Conservation (phyloP, 192 early-diverging fungal genomes). For the Dissophora ornata region DNA sequence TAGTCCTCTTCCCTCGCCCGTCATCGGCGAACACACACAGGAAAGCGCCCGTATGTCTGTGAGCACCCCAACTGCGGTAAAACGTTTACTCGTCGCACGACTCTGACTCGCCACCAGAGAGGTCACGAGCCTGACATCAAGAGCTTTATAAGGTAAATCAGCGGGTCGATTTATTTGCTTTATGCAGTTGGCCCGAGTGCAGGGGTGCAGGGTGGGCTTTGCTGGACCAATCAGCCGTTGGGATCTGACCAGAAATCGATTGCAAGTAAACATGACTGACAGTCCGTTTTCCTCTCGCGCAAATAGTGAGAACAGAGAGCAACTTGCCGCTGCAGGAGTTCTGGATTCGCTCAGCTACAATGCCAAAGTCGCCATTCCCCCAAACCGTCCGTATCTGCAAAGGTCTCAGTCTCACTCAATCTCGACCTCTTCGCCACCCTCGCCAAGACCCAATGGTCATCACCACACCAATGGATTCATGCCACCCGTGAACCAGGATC, state of each 20-base stretch:
- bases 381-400: constrained; percentile 47
- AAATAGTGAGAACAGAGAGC: constrained; percentile 47
- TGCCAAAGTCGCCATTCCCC: constrained; percentile 51
- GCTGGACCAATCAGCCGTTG: too few species aligned
- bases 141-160: constrained; percentile 54
- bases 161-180: too few species aligned
- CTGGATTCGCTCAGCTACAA: constrained; percentile 45
- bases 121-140: constrained; percentile 65
- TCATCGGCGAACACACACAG: constrained; percentile 82
- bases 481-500: constrained; percentile 26
- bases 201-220: too few species aligned
- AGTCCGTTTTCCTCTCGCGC: neutral
- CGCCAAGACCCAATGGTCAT: constrained; percentile 40
- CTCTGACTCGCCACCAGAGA: constrained; percentile 70
- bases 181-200: too few species aligned
- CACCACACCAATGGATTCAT: constrained; percentile 30
- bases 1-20: constrained; percentile 80
- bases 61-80: constrained; percentile 76
- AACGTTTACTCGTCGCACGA: constrained; percentile 76
- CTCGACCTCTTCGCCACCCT: constrained; percentile 45
- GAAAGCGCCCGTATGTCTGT: constrained; percentile 81
- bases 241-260: too few species aligned
- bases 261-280: too few species aligned
- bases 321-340: constrained; percentile 49
- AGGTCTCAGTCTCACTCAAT: constrained; percentile 43